These are phyloP conservation scores for Tricholoma sp. DNA, from an alignment of 768 basidiomycete species.

Conservation along the genomic window DNA sequence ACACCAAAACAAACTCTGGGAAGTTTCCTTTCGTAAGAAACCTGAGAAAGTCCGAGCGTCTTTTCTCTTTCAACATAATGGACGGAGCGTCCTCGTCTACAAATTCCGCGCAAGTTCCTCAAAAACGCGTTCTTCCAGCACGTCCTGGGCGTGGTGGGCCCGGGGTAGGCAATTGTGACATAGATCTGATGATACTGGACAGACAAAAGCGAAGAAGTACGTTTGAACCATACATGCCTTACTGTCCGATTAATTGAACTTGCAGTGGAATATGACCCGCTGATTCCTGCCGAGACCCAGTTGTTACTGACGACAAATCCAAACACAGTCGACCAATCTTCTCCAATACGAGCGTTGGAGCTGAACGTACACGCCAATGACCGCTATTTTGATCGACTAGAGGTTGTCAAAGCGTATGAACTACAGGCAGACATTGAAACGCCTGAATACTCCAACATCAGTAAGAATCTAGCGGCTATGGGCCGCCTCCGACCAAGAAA, in stretches of 20 bases:
- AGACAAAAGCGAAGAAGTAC: conserved; percentile 72
- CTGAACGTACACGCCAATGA: conserved; percentile 60
- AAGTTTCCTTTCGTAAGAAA: neutral
- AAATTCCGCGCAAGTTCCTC: conserved; percentile 37
- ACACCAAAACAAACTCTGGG: neutral
- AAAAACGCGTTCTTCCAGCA: conserved; percentile 78
- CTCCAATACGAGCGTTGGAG: conserved; percentile 31
- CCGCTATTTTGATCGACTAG: conserved; percentile 73
- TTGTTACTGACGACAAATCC: conserved; percentile 77
- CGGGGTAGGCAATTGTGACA: conserved; percentile 72
- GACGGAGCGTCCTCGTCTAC: conserved; percentile 33
- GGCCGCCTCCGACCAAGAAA: conserved; percentile 63
- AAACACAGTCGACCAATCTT: conserved; percentile 37
- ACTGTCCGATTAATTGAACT: conserved; percentile 7
- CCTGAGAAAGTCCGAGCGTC: neutral
- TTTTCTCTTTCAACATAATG: conserved; percentile 20
- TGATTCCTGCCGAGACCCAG: conserved; percentile 59
- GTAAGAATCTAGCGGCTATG: conserved; percentile 49
- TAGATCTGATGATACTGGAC: conserved; percentile 81
- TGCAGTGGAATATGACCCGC: conserved; percentile 64
- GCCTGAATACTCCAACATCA: conserved; percentile 55
- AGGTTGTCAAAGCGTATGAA: conserved; percentile 66
- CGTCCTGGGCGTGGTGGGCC: conserved; percentile 77
- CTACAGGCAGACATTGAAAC: conserved; percentile 73
- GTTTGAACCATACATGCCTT: conserved; percentile 21